A percentile compares a stretch with the other conserved stretches of the same genome.
These are phyloP conservation scores for Clarireedia hainanense DNA, from an alignment of 2,329 filamentous ascomycete genomes.

Conservation along the genomic window DNA sequence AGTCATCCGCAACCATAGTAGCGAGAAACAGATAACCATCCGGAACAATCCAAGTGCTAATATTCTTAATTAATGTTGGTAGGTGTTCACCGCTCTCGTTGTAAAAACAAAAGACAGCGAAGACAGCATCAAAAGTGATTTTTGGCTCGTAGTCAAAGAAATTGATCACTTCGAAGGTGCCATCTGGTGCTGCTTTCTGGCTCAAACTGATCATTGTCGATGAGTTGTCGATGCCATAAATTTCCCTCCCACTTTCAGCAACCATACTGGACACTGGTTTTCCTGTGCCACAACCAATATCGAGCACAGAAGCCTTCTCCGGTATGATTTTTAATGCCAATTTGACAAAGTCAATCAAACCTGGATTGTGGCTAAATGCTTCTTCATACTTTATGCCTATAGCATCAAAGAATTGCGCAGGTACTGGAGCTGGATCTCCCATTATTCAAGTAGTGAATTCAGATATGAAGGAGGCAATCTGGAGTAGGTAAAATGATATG, in stretches of 20 bases:
- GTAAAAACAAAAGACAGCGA: too few relatives aligned
- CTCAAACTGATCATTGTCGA: conserved; percentile 21
- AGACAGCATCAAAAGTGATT: too few relatives aligned
- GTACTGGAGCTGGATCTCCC: not conserved
- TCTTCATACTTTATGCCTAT: not conserved
- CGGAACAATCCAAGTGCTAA: too few relatives aligned
- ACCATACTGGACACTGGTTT: conserved; percentile 25
- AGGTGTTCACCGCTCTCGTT: too few relatives aligned
- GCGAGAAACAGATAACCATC: too few relatives aligned
- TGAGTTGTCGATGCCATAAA: conserved; percentile 27
- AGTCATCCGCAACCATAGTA: too few relatives aligned
- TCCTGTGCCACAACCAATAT: conserved; percentile 30
- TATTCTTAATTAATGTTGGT: too few relatives aligned
- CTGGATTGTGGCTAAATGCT: not conserved
- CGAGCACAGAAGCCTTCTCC: conserved; percentile 15
- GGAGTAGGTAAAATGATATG: too few relatives aligned
- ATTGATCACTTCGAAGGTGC: conserved; percentile 6
- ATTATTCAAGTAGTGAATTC: too few relatives aligned
- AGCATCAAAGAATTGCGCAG: not conserved
- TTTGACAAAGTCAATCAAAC: not conserved
- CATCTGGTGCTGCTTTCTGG: conserved; percentile 10
- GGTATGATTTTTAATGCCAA: not conserved
- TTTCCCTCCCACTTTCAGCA: conserved; percentile 16
- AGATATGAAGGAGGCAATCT: too few relatives aligned
- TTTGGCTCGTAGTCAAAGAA: too few relatives aligned